Percentiles rank a stretch among this genome's conserved stretches.
Evolutionary conservation across 768 basidiomycete genomes (phyloP).

Genomic region (Mrakia hoshinonis): DNA sequence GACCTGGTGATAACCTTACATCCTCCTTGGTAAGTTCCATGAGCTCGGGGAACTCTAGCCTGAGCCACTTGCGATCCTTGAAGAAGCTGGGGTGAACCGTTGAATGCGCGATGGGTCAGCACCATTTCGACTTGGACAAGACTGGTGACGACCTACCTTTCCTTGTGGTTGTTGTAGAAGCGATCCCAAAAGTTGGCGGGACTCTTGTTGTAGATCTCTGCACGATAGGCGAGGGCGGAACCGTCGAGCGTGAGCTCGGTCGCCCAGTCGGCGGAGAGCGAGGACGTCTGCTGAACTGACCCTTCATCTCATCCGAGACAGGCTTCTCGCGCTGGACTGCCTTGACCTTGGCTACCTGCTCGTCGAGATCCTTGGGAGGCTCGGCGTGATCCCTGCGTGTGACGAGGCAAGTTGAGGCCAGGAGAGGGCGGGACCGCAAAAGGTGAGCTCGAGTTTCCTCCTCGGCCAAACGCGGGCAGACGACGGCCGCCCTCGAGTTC

Average conservation of each 20-base stretch:
- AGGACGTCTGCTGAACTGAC: constrained; percentile 46
- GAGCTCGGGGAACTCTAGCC: constrained; percentile 90
- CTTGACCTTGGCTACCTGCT: constrained; percentile 61
- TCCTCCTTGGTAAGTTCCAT: constrained; percentile 58
- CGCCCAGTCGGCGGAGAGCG: constrained; percentile 47
- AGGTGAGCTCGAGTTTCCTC: too few relatives aligned
- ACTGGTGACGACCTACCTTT: constrained; percentile 30
- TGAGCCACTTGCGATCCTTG: constrained; percentile 87
- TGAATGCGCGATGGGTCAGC: constrained; percentile 34
- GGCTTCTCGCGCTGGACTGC: constrained; percentile 62
- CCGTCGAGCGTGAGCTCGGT: not conserved
- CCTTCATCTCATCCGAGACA: constrained; percentile 63
- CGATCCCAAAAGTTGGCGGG: constrained; percentile 60
- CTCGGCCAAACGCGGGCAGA: too few relatives aligned
- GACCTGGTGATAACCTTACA: constrained; percentile 42
- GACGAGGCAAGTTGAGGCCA: too few relatives aligned
- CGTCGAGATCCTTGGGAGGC: constrained; percentile 57
- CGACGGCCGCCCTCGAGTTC: too few relatives aligned
- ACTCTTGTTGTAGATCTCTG: constrained; percentile 38
- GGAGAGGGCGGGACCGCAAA: too few relatives aligned
- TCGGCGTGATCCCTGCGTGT: constrained; percentile 41
- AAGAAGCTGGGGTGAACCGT: constrained; percentile 90
- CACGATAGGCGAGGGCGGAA: not conserved
- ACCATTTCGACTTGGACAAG: not conserved
- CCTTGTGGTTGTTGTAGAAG: constrained; percentile 73